Conservation (phyloP, 768 basidiomycete genomes). For the Leccinum variicolor region DNA sequence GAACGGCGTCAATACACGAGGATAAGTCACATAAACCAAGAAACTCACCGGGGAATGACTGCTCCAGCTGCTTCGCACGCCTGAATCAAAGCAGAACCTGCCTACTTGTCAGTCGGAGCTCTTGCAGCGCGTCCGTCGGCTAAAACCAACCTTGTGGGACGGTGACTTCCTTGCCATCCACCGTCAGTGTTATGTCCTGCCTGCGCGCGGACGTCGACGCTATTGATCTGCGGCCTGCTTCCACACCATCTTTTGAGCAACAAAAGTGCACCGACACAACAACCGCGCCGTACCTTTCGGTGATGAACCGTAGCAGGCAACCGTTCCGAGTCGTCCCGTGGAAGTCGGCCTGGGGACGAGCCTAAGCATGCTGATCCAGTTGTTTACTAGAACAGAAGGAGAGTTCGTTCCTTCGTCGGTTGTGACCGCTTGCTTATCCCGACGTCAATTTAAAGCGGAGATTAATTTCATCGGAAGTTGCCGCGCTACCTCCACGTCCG, state of each 20-base stretch:
- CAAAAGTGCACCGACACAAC: background rate
- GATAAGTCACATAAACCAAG: background rate
- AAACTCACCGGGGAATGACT: conserved; percentile 67
- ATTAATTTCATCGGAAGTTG: conserved; percentile 9
- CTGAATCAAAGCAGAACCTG: conserved; percentile 93
- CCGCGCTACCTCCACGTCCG: background rate
- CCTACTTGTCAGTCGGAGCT: conserved; percentile 8
- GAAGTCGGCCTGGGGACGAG: conserved; percentile 66
- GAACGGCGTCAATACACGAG: conserved; percentile 13
- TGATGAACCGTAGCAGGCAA: conserved; percentile 41
- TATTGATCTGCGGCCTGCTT: conserved; percentile 56
- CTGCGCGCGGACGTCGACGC: conserved; percentile 61
- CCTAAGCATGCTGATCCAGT: conserved; percentile 52
- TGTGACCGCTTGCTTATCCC: conserved; percentile 26
- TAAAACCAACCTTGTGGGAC: conserved; percentile 85
- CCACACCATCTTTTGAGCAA: conserved; percentile 1
- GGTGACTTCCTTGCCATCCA: conserved; percentile 96
- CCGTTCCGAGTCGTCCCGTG: conserved; percentile 68
- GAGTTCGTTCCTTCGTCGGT: background rate
- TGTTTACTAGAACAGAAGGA: conserved; percentile 10
- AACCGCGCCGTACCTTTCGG: conserved; percentile 26
- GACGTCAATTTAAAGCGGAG: conserved; percentile 21
- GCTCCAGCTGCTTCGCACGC: conserved; percentile 91
- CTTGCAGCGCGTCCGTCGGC: background rate
- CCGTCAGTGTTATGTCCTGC: conserved; percentile 86